Base-by-base conservation (phyloP, 306 rosid species). In the Potentilla sterilis region DNA sequence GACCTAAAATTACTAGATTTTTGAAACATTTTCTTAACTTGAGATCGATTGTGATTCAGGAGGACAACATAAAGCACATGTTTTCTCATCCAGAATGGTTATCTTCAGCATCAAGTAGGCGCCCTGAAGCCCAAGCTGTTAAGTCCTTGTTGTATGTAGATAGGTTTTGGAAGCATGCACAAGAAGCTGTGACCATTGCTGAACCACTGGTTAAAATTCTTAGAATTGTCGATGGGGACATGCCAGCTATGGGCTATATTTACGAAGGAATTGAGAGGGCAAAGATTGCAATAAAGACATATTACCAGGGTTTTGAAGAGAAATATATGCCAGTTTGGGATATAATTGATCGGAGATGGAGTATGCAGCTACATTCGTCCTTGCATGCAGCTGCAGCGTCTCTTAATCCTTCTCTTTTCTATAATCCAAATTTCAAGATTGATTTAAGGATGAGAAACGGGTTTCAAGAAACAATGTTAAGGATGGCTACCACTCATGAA, bases 321-420 rank as follows among this genome's bases (percentile, higher is more conserved):
- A 87, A 86, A 38, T 91, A 86, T 79, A 72, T 76, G 76, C 87
- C 87, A 5, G 66, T 89, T 67, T 84, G 87, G 89, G 82, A 83
- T 32, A 83, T 89, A 73, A 86, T 89, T 35, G 92, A 89, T 61
- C 67, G 66, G 49, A 87, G 90, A 84, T 91, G 93, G 97, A 87
- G 78, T 15, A 57, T 76, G 85, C 94, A 87, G 72, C 89, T 78
- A 74, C 87, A 77, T 66, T 83, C 87, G n/a, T 81, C 92, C 21
- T 79, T 91, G 42, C 92, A 89, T 70, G 83, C 89, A 37, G 97
- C 91, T 2, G 92, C 97, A 38, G 97, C 92, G 1, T 91, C 87
- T 75, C 86, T 91, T 43, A 91, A 89, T 72, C 97, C 97, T 32
- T 87, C 89, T 3, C 76, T 85, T 51, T 83, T 78, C 51, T 87